phyloP scores from a whole-genome alignment of 352 stramenopile species.

The Phytophthora fragariaefolia region DNA sequence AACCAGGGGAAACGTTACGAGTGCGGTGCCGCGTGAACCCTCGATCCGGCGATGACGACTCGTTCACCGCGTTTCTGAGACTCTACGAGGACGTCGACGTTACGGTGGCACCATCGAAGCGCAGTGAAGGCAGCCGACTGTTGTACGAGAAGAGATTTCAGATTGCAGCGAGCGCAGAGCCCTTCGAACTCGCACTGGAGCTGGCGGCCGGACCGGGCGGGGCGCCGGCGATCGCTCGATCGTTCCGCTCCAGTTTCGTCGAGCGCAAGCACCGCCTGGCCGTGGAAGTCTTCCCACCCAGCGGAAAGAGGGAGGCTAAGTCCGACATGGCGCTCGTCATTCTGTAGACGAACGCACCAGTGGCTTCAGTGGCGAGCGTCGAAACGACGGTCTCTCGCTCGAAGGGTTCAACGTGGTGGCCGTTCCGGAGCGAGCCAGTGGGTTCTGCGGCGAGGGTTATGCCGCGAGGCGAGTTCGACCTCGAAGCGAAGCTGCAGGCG shows the following conservation, averaged over 20 bases:
- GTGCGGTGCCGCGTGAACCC: conserved; percentile 5
- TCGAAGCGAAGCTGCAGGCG: neutral
- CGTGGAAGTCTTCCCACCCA: neutral
- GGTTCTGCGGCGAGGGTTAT: neutral
- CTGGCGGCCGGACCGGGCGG: neutral
- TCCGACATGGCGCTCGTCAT: conserved; percentile 11
- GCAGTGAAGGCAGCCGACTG: conserved; percentile 1
- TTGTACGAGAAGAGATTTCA: conserved; percentile 10
- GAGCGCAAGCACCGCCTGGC: conserved; percentile 6
- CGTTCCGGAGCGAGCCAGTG: neutral
- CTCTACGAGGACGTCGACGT: conserved; percentile 17
- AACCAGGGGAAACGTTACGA: conserved; percentile 3
- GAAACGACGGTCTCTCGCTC: conserved; percentile 12
- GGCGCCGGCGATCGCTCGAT: neutral
- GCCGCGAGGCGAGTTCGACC: neutral
- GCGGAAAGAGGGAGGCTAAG: neutral
- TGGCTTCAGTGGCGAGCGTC: conserved; percentile 17
- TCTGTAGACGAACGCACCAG: conserved; percentile 11
- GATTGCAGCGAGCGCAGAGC: neutral
- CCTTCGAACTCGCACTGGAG: conserved; percentile 15
- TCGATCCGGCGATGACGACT: neutral
- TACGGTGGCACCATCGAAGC: conserved; percentile 7
- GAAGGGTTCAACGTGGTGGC: neutral
- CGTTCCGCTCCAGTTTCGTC: conserved; percentile 19
- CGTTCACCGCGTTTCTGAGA: conserved; percentile 11